A percentile compares a stretch with the other conserved stretches of the same genome.
Conservation (phyloP, 2,329 filamentous ascomycete species). For the Grosmannia penicillata region DNA sequence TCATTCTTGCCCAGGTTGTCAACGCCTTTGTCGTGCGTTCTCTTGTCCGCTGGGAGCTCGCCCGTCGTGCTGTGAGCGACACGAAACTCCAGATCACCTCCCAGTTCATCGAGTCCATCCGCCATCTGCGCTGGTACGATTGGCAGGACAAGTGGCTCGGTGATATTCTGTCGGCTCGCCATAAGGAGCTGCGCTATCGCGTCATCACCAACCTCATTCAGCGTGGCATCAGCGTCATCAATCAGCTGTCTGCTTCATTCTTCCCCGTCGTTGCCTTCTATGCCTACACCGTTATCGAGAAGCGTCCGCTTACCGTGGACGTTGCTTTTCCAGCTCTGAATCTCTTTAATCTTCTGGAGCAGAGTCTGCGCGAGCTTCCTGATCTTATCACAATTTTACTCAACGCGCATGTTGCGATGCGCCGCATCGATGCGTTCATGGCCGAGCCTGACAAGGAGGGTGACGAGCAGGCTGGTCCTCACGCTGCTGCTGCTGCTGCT, state of each 20-base stretch:
- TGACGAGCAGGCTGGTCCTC: constrained; percentile 23
- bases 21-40: constrained; percentile 54
- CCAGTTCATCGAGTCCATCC: constrained; percentile 76
- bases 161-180: constrained; percentile 52
- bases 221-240: constrained; percentile 51
- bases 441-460: constrained; percentile 62
- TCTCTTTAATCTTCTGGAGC: constrained; percentile 62
- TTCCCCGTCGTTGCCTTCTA: constrained; percentile 74
- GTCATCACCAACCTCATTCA: constrained; percentile 49
- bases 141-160: constrained; percentile 67
- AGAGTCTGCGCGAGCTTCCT: constrained; percentile 59
- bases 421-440: constrained; percentile 78
- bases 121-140: constrained; percentile 67
- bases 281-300: constrained; percentile 60
- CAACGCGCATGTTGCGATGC: constrained; percentile 71
- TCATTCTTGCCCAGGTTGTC: constrained; percentile 51
- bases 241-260: constrained; percentile 54
- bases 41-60: constrained; percentile 53
- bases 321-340: constrained; percentile 78
- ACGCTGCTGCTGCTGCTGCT: no score
- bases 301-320: constrained; percentile 56
- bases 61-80: constrained; percentile 61
- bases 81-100: constrained; percentile 64
- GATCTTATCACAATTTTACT: constrained; percentile 60
- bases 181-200: constrained; percentile 50